phyloP scores from a whole-genome alignment of 2,329 filamentous ascomycete species.

The Gyromitra esculenta region DNA sequence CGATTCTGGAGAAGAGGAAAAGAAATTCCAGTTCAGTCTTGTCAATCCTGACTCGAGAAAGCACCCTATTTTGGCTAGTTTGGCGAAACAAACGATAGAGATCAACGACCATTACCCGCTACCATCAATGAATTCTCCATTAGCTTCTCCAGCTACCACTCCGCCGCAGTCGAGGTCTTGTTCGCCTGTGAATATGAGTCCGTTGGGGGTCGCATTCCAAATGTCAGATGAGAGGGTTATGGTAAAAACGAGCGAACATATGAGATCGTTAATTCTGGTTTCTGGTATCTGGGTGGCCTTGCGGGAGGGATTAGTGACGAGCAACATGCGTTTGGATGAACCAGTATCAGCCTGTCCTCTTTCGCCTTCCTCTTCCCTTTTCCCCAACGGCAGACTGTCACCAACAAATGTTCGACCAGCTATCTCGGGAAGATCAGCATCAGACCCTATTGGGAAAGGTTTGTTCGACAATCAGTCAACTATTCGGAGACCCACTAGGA shows the following conservation, averaged over 20 bases:
- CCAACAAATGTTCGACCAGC: constrained; percentile 7
- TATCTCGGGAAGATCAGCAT: constrained; percentile 17
- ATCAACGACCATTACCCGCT: constrained; percentile 73
- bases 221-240: constrained; percentile 59
- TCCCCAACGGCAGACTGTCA: constrained; percentile 21
- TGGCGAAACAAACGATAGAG: constrained; percentile 72
- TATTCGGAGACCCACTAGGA: constrained; percentile 26
- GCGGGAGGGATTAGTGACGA: constrained; percentile 61
- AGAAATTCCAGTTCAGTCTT: constrained; percentile 79
- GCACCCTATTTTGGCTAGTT: constrained; percentile 77
- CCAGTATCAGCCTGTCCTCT: constrained; percentile 34
- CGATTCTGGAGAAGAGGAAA: constrained; percentile 60
- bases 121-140: constrained; percentile 58
- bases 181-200: constrained; percentile 24
- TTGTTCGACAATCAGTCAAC: constrained; percentile 11
- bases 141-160: constrained; percentile 44
- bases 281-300: constrained; percentile 67
- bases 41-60: constrained; percentile 74
- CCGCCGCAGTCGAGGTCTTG: constrained; percentile 46
- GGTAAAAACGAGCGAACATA: constrained; percentile 60
- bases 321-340: constrained; percentile 44
- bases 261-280: constrained; percentile 65
- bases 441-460: neutral
- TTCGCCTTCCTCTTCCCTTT: constrained; percentile 33
- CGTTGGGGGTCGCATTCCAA: constrained; percentile 21